Conservation (phyloP, 345 rosid genomes). For the Pistacia integerrima region DNA sequence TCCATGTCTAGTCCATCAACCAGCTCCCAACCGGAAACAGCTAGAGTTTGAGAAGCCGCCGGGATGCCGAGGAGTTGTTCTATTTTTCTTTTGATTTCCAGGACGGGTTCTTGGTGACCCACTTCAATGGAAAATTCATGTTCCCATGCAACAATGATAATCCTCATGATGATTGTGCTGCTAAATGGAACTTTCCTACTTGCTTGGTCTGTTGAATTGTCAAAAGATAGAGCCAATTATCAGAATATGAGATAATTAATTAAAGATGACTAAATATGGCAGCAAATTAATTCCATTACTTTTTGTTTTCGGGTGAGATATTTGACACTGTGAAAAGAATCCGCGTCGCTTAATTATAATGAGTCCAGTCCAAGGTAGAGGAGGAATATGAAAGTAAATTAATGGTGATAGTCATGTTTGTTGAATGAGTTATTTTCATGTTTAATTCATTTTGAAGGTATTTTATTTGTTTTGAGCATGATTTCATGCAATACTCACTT, state of each 20-base stretch:
- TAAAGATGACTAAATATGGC: too few relatives aligned
- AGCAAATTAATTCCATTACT: too few relatives aligned
- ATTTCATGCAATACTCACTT: constrained; percentile 12
- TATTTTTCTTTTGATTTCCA: constrained; percentile 59
- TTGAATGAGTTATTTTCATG: constrained; percentile 13
- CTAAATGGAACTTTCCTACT: background rate
- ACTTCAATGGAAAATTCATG: constrained; percentile 59
- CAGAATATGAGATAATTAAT: background rate
- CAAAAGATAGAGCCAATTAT: background rate
- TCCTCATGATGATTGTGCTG: constrained; percentile 41
- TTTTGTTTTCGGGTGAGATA: too few relatives aligned
- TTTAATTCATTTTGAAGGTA: background rate
- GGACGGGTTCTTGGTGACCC: constrained; percentile 54
- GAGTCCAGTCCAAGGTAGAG: background rate
- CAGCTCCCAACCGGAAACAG: constrained; percentile 68
- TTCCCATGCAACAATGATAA: constrained; percentile 45
- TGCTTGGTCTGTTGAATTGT: background rate
- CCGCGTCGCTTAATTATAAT: background rate
- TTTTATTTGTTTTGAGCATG: constrained; percentile 9
- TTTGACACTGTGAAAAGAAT: background rate
- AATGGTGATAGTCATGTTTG: background rate
- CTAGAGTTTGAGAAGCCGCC: background rate
- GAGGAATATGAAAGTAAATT: background rate
- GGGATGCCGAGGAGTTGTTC: constrained; percentile 39
- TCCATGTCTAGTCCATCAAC: constrained; percentile 89